These are phyloP conservation scores for Phlyctochytrium planicorne DNA, from an alignment of 192 early-diverging fungal genomes.

Conservation along the genomic window DNA sequence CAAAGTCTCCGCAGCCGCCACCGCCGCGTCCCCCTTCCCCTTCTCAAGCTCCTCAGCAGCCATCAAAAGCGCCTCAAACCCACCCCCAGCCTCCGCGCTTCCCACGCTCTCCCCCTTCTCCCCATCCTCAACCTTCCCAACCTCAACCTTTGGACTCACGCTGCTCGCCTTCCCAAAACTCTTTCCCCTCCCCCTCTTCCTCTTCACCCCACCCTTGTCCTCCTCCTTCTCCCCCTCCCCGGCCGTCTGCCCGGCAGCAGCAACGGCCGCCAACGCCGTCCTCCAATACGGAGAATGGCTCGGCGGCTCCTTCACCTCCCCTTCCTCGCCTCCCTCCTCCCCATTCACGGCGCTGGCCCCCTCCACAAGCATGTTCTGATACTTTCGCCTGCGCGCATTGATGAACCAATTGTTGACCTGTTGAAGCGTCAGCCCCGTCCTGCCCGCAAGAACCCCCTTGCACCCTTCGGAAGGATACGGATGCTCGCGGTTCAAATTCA, in stretches of 20 bases:
- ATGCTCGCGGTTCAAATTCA: slow-evolving; percentile 57
- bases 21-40: neutral
- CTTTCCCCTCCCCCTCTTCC: neutral
- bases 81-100: neutral
- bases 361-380: slow-evolving; percentile 52
- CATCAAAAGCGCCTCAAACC: neutral
- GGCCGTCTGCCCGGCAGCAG: neutral
- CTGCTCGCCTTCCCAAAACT: neutral
- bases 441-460: slow-evolving; percentile 49
- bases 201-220: neutral
- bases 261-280: slow-evolving; percentile 19
- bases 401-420: slow-evolving; percentile 81
- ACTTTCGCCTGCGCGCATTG: slow-evolving; percentile 63
- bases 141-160: too few species aligned
- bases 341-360: neutral
- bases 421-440: slow-evolving; percentile 58
- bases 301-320: slow-evolving; percentile 20
- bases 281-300: slow-evolving; percentile 30
- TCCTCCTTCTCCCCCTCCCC: neutral
- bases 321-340: slow-evolving; percentile 9
- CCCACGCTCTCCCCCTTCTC: neutral
- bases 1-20: neutral
- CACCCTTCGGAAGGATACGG: slow-evolving; percentile 70
- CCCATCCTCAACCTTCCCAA: neutral
- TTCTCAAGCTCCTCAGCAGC: neutral